Conservation (phyloP, 352 stramenopile genomes). For the Globisporangium cederbergense region DNA sequence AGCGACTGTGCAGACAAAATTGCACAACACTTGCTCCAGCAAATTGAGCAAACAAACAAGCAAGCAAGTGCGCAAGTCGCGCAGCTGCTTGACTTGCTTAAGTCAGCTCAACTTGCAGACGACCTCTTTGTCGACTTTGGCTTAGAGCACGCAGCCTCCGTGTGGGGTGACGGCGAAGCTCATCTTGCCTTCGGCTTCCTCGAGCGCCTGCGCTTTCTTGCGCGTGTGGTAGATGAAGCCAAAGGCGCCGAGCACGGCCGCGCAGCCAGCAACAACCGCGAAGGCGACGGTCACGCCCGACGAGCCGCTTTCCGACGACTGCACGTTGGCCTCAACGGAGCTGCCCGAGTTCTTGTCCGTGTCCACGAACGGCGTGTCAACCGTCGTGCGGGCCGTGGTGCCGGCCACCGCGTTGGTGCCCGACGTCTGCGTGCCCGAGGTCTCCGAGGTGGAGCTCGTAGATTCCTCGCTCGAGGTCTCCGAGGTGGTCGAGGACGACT, state of each 20-base stretch:
- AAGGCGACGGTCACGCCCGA: constrained; percentile 1
- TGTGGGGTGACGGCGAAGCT: constrained; percentile 41
- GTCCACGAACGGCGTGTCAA: constrained; percentile 18
- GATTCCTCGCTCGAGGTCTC: not conserved
- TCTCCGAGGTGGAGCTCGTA: constrained; percentile 5
- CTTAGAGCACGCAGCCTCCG: constrained; percentile 51
- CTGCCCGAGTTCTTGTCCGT: constrained; percentile 18
- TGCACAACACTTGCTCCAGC: not conserved
- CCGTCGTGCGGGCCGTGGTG: constrained; percentile 15
- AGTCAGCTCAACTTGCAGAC: not conserved
- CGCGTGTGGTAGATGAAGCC: constrained; percentile 77
- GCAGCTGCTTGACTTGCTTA: not conserved
- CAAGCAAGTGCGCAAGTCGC: not conserved
- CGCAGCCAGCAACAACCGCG: constrained; percentile 19
- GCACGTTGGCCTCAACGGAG: constrained; percentile 37
- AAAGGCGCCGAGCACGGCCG: constrained; percentile 45
- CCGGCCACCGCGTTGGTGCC: constrained; percentile 7
- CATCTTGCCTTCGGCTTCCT: constrained; percentile 44
- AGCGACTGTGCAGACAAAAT: not conserved
- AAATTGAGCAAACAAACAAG: not conserved
- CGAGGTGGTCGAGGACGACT: constrained; percentile 6
- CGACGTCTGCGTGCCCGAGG: constrained; percentile 14
- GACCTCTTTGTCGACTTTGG: not conserved
- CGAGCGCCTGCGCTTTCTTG: constrained; percentile 55
- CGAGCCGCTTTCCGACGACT: constrained; percentile 18